A percentile compares a stretch with the other conserved stretches of the same genome.
Evolutionary conservation across 169 alveolate genomes (phyloP).

Genomic region (Plasmodium malariae): DNA sequence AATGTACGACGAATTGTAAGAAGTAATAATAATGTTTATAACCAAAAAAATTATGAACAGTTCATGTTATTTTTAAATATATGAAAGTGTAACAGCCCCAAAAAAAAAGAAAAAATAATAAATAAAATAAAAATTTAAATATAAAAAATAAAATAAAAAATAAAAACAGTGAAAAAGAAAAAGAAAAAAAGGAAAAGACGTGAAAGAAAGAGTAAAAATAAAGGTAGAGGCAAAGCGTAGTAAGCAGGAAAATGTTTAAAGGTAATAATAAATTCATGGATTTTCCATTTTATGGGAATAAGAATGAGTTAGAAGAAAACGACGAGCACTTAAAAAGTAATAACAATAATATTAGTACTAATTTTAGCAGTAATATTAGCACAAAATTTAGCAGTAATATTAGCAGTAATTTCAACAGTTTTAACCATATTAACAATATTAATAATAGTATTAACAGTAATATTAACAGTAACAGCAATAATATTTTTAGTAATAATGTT

Average conservation of each 20-base stretch:
- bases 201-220: background rate
- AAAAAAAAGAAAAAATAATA: too few species aligned
- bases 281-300: background rate
- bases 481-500: background rate
- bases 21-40: too few species aligned
- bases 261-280: background rate
- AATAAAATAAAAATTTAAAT: background rate
- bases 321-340: background rate
- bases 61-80: background rate
- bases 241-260: background rate
- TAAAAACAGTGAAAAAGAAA: background rate
- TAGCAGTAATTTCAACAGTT: background rate
- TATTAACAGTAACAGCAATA: background rate
- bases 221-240: background rate
- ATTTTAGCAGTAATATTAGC: too few species aligned
- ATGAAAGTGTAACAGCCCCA: background rate
- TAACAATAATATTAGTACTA: background rate
- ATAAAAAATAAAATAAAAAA: background rate
- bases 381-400: background rate
- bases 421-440: background rate
- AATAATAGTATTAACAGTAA: background rate
- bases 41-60: conserved; percentile 4
- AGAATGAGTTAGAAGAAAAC: background rate
- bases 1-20: too few species aligned
- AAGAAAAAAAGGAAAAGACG: background rate